A percentile compares a stretch with the other conserved stretches of the same genome.
These are phyloP conservation scores for Aspergillus pseudoviridinutans DNA, from an alignment of 2,329 filamentous ascomycete genomes.

Conservation along the genomic window DNA sequence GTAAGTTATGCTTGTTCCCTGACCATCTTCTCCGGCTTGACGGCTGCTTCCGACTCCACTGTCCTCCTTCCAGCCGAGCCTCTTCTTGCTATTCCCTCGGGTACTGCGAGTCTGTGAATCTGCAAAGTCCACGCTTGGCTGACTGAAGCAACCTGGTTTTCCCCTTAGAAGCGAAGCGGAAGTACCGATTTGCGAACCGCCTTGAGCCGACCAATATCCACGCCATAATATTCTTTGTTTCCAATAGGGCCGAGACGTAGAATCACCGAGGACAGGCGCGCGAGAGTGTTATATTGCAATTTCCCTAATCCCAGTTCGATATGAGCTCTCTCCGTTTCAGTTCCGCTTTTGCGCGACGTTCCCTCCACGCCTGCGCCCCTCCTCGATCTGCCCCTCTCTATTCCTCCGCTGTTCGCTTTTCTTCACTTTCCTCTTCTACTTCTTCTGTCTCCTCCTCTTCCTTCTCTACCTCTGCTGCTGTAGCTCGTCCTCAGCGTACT, in stretches of 20 bases:
- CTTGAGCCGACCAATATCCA: slow-evolving; percentile 3
- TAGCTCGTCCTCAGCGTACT: slow-evolving; percentile 23
- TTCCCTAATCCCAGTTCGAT: slow-evolving; percentile 14
- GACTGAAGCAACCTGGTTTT: neutral
- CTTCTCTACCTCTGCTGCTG: slow-evolving; percentile 22
- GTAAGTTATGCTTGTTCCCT: neutral
- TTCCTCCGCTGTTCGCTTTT: slow-evolving; percentile 21
- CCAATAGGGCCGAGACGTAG: neutral
- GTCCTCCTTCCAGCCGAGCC: slow-evolving; percentile 34
- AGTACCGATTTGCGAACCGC: slow-evolving; percentile 9
- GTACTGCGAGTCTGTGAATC: slow-evolving; percentile 17
- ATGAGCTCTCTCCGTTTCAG: slow-evolving; percentile 37
- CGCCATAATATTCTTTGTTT: neutral
- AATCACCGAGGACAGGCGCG: neutral
- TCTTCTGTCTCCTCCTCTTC: slow-evolving; percentile 22
- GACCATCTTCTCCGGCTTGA: slow-evolving; percentile 7
- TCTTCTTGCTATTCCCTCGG: slow-evolving; percentile 26
- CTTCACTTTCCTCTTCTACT: slow-evolving; percentile 12
- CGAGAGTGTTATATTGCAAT: slow-evolving; percentile 6
- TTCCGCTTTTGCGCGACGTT: slow-evolving; percentile 38
- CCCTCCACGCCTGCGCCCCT: slow-evolving; percentile 21
- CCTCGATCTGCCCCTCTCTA: slow-evolving; percentile 27
- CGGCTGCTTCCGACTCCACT: slow-evolving; percentile 23
- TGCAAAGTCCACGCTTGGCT: neutral
- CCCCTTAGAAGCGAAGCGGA: slow-evolving; percentile 2